Conservation (phyloP, 192 early-diverging fungal species). For the Coemansia biformis region DNA sequence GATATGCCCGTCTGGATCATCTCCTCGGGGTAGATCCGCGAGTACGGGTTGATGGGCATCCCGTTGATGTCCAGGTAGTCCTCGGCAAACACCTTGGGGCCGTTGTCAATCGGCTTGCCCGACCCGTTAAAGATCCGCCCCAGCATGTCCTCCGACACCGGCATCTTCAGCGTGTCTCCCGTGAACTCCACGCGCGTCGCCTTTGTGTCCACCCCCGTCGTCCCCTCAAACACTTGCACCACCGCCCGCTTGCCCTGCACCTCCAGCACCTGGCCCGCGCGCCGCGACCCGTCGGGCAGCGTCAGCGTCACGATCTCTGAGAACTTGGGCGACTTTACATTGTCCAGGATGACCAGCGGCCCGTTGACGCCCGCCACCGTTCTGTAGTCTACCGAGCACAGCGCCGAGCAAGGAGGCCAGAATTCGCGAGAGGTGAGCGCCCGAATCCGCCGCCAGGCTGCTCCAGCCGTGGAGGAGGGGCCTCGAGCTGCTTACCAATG, state of each 20-base stretch:
- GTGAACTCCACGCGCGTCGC: conserved; percentile 92
- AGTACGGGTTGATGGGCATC: conserved; percentile 96
- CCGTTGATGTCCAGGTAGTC: conserved; percentile 91
- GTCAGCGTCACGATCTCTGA: conserved; percentile 96
- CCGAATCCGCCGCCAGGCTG: too few relatives aligned
- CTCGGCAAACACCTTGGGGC: conserved; percentile 99
- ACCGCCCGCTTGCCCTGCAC: conserved; percentile 93
- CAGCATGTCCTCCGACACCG: conserved; percentile 98
- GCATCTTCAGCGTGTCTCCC: conserved; percentile 91
- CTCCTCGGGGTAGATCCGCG: conserved; percentile 98
- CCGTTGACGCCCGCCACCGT: conserved; percentile 98
- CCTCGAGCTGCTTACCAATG: conserved; percentile 37
- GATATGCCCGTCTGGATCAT: conserved; percentile 99
- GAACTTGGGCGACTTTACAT: conserved; percentile 98
- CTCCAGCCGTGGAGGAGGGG: too few relatives aligned
- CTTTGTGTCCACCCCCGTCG: conserved; percentile 93
- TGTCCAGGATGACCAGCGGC: conserved; percentile 96
- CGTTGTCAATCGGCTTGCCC: conserved; percentile 97
- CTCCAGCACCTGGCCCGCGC: conserved; percentile 95
- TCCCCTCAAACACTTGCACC: conserved; percentile 98
- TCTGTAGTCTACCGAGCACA: conserved; percentile 94
- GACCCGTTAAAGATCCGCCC: conserved; percentile 99
- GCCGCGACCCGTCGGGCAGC: conserved; percentile 91
- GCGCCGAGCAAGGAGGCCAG: too few relatives aligned
- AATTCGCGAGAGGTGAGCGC: too few relatives aligned